Base-by-base conservation (phyloP, 2,329 filamentous ascomycete species). In the Rhynchosporium agropyri region DNA sequence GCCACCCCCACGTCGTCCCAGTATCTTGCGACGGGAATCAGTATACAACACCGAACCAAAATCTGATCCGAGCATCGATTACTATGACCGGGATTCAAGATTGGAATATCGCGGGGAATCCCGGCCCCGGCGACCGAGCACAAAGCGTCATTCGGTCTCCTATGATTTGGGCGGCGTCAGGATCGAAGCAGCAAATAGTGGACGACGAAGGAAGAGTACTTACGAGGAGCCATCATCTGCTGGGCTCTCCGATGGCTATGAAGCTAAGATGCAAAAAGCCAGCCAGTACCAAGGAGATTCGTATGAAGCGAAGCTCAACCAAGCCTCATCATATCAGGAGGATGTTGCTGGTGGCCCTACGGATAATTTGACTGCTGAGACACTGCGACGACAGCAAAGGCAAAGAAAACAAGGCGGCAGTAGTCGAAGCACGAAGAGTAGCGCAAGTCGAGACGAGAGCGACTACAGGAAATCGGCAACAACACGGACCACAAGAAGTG, bases 401-500 rank as follows among this genome's bases (percentile, higher is more conserved):
- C 20, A 20, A 20, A 20, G 20, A 78, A 33, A 79, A 75, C 66
- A 80, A 78, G 70, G 74, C 71, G 60, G 79, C 76, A 65, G 79
- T 77, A 63, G 79, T 77, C 6, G 84, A 80, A 76, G 86, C 82
- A 45, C 87, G 80, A 58, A 81, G 81, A 66, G 87, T 82, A 78
- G 86, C 80, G 66, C 80, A 28, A 88, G 85, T 71, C 84, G 79
- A 49, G 86, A 88, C 68, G 85, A 88, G 62, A 88, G 85, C 74
- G 85, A 87, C 61, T 86, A 82, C 73, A 81, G 80, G 67, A 82
- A 83, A 66, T 87, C 84, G 60, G 83, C 83, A 33, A 85, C 85
- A 0, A 88, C 85, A 12, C 80, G 83, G 46, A 84, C 85, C 9
- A 88, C 85, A 3, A 63, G 73, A 59, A 73, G 70, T 60, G 68